Conservation (phyloP, 225 moss, liverwort and hornwort genomes). For the Sphagnum tenellum region DNA sequence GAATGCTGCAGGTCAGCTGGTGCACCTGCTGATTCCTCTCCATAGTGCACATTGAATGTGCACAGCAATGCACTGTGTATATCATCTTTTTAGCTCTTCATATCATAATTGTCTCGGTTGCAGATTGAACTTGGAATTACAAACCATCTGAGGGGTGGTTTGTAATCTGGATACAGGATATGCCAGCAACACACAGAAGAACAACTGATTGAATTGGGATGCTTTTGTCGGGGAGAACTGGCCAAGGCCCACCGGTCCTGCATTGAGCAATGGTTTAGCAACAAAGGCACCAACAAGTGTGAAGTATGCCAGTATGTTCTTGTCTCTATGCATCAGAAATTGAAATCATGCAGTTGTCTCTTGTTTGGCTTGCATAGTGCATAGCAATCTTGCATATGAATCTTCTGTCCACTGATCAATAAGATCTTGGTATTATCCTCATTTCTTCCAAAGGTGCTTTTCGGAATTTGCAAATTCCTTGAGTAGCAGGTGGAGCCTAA, state of each 20-base stretch:
- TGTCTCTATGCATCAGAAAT: background rate
- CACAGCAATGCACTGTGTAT: no score
- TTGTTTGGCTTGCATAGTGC: no score
- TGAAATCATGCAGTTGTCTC: background rate
- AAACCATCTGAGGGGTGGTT: background rate
- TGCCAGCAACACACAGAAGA: constrained; percentile 76
- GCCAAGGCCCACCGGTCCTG: constrained; percentile 83
- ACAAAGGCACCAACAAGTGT: constrained; percentile 89
- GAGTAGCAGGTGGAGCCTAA: background rate
- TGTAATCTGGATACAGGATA: constrained; percentile 35
- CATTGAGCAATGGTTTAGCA: constrained; percentile 89
- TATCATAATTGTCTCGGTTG: no score
- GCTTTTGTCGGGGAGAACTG: constrained; percentile 82
- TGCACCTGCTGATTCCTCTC: no score
- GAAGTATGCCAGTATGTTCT: constrained; percentile 90
- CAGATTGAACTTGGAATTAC: no score
- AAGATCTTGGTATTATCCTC: no score
- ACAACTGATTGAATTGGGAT: constrained; percentile 79
- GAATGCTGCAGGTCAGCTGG: constrained; percentile 41
- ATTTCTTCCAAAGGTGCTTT: no score
- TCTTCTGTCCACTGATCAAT: no score
- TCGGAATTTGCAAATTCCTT: background rate
- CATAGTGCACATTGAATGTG: no score
- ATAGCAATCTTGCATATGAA: no score
- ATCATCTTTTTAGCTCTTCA: no score